Base-by-base conservation (phyloP, 2,329 filamentous ascomycete genomes). In the Botryosphaeria dothidea region DNA sequence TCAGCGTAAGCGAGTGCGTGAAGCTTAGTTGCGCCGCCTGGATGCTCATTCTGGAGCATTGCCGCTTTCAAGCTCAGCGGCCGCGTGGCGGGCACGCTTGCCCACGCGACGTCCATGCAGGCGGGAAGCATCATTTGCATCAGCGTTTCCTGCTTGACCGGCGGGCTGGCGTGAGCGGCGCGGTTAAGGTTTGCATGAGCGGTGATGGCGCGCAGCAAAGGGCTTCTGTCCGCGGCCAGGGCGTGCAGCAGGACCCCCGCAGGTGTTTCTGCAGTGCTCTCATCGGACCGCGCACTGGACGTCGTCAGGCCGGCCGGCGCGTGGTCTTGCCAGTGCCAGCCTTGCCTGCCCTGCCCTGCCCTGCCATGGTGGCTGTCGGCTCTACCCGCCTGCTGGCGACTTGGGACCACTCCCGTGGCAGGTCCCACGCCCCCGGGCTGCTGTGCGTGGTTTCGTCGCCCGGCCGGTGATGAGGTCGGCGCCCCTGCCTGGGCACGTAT, bases 371-470 rank as follows among this genome's bases (percentile, higher is more conserved):
- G 41, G 41, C 41, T 45, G 56, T 46, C 56, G 56, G 56, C 27
- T 60, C 56, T 46, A 60, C 56, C 56, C 56, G 56, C 41, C 25
- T 60, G 56, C 56, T 58, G 54, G 48, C 54, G 54, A 58, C 54
- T 58, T 43, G 52, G 52, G 54, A 58, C 23, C 23, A n/a, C 54
- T 58, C 51, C 51, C 51, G 51, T 38, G 31, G 51, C 51, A 38
- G 52, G 52, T 57, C n/a, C 52, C 52, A 57, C 34, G 21, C 52
- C 34, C 52, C 36, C 52, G 52, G 52, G 52, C 52, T 41, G 34
- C 36, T 19, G 11, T 57, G 52, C 52, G 52, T n/a, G n/a, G n/a
- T 54, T 52, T 49, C 8, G 41, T n/a, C 41, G 15, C 41, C 15
- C n/a, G 41, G 19, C 8, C n/a, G 15, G 15, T 17, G 41, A 19